Percentiles rank a stretch among this genome's conserved stretches.
Conservation (phyloP, 2,329 filamentous ascomycete species). For the Annulohypoxylon truncatum region DNA sequence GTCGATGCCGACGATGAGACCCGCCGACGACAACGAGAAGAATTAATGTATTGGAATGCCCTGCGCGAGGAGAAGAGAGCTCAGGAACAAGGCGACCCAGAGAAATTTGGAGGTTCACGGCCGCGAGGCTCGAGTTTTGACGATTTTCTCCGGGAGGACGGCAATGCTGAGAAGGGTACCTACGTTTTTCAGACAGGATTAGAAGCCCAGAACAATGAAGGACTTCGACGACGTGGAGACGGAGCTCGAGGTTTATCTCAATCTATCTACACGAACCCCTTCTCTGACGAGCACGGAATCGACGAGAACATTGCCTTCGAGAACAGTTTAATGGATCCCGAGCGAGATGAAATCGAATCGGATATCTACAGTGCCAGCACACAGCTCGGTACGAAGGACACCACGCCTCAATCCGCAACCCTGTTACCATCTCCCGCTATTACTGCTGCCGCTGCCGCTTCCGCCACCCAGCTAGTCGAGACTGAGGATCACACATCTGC, state of each 20-base stretch:
- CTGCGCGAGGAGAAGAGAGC: constrained; percentile 64
- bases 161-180: constrained; percentile 63
- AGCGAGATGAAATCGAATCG: constrained; percentile 61
- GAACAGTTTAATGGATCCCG: constrained; percentile 57
- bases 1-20: constrained; percentile 73
- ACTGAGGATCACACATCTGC: constrained; percentile 39
- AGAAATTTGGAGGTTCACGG: constrained; percentile 41
- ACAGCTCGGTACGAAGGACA: constrained; percentile 52
- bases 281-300: constrained; percentile 67
- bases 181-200: constrained; percentile 69
- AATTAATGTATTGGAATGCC: constrained; percentile 74
- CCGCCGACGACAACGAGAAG: constrained; percentile 70
- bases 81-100: constrained; percentile 48
- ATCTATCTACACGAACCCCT: constrained; percentile 67
- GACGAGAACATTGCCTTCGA: constrained; percentile 59
- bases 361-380: constrained; percentile 68
- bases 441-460: constrained; percentile 38
- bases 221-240: constrained; percentile 62
- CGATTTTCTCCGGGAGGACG: constrained; percentile 67
- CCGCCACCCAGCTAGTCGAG: constrained; percentile 51
- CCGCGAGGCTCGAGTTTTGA: constrained; percentile 64
- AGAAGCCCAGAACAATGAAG: constrained; percentile 57
- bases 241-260: constrained; percentile 60
- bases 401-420: constrained; percentile 33
- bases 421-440: constrained; percentile 42